A percentile compares a stretch with the other conserved stretches of the same genome.
Evolutionary conservation across 441 rosid genomes (phyloP).

Genomic region (California macrophylla): DNA sequence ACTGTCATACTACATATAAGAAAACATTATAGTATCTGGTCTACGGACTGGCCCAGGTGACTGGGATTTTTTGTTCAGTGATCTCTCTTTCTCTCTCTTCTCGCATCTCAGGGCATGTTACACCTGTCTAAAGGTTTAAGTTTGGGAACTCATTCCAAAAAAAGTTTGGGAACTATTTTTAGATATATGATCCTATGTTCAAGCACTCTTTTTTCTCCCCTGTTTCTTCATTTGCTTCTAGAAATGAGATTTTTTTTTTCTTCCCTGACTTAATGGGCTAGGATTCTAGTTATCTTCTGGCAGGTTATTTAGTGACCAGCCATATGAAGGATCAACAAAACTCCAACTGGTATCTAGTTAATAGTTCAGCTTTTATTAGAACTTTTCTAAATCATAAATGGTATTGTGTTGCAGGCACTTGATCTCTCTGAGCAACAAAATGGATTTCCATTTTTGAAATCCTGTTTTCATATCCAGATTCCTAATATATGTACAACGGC

Average conservation of each 20-base stretch:
- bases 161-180: not conserved
- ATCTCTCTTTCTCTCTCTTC: constrained; percentile 3
- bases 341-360: constrained; percentile 6
- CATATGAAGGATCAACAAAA: constrained; percentile 4
- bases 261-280: not conserved
- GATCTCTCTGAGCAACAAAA: constrained; percentile 9
- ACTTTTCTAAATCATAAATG: constrained; percentile 13
- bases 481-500: not conserved
- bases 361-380: constrained; percentile 2
- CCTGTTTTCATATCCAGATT: constrained; percentile 3
- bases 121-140: not conserved
- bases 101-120: not conserved
- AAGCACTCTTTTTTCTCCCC: not conserved
- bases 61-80: not conserved
- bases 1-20: not conserved
- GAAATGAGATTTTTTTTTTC: not conserved
- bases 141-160: not conserved
- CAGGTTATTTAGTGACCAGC: not conserved
- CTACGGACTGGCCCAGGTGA: not conserved
- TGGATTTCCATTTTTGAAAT: constrained; percentile 10
- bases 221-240: not conserved
- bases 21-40: not conserved
- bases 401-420: constrained; percentile 19
- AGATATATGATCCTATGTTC: not conserved
- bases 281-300: not conserved